Conservation (phyloP, 2,329 filamentous ascomycete species). For the Exophiala sp. region DNA sequence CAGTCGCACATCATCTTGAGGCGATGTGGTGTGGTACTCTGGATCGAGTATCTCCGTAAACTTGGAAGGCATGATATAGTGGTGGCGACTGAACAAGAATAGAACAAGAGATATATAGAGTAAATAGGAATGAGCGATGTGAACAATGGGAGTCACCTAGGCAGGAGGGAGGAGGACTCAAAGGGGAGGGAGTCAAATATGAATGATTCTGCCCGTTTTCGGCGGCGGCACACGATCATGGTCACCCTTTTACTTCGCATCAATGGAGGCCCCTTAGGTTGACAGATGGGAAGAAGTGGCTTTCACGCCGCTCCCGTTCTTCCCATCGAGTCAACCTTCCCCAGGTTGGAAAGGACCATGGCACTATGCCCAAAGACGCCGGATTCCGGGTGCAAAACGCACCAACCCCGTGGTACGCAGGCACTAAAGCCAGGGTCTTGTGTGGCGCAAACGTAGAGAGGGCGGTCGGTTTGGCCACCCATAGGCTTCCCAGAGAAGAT, state of each 20-base stretch:
- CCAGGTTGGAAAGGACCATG: not conserved
- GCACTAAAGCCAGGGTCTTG: not conserved
- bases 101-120: not conserved
- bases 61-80: conserved; percentile 39
- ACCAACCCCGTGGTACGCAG: not conserved
- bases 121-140: conserved; percentile 1
- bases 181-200: not conserved
- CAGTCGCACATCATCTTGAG: conserved; percentile 41
- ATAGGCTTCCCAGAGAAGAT: not conserved
- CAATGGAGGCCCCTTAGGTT: not conserved
- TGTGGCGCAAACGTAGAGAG: not conserved
- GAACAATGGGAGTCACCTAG: not conserved
- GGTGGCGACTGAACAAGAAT: conserved; percentile 9
- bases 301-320: conserved; percentile 1
- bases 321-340: conserved; percentile 1
- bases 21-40: conserved; percentile 34
- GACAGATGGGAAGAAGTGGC: not conserved
- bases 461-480: not conserved
- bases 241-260: conserved; percentile 3
- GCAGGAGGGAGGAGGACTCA: not conserved
- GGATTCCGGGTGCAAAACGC: not conserved
- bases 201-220: conserved; percentile 4
- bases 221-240: conserved; percentile 17
- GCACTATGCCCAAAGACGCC: not conserved
- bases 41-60: conserved; percentile 45